Percentiles rank a stretch among this genome's conserved stretches.
Evolutionary conservation across 768 basidiomycete genomes (phyloP).

Genomic region (Amanita pseudoporphyria): DNA sequence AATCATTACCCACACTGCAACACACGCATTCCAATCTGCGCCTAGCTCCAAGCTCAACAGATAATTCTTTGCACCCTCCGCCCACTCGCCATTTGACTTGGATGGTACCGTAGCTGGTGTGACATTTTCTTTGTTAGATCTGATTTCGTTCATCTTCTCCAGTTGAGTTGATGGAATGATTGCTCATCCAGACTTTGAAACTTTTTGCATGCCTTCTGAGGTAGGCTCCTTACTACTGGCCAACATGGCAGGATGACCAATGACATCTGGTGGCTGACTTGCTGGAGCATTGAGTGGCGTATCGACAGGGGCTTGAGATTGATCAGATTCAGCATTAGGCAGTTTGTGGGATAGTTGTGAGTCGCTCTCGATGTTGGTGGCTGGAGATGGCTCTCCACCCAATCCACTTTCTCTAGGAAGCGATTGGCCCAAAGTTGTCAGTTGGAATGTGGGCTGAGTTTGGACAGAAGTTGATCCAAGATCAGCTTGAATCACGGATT

Average conservation of each 20-base stretch:
- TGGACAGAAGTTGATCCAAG: not conserved
- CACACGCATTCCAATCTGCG: not conserved
- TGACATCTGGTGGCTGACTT: not conserved
- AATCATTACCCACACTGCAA: not conserved
- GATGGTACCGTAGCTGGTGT: not conserved
- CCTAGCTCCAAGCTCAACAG: not conserved
- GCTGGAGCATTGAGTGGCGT: not conserved
- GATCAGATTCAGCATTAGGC: too few relatives aligned
- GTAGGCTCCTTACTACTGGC: not conserved
- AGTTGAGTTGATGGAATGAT: not conserved
- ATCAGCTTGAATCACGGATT: not conserved
- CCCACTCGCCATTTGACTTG: not conserved
- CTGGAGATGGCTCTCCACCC: not conserved
- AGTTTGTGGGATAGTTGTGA: too few relatives aligned
- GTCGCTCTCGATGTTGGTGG: not conserved
- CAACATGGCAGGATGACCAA: not conserved
- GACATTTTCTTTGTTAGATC: not conserved
- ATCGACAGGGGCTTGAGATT: too few relatives aligned
- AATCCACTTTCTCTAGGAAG: not conserved
- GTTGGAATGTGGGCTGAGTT: too few relatives aligned
- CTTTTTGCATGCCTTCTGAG: not conserved
- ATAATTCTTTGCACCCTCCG: not conserved
- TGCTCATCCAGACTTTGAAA: not conserved
- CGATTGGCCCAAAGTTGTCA: too few relatives aligned
- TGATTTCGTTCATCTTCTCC: too few relatives aligned